Evolutionary conservation across 768 basidiomycete genomes (phyloP).

Genomic region (Pleurotus cornucopiae): DNA sequence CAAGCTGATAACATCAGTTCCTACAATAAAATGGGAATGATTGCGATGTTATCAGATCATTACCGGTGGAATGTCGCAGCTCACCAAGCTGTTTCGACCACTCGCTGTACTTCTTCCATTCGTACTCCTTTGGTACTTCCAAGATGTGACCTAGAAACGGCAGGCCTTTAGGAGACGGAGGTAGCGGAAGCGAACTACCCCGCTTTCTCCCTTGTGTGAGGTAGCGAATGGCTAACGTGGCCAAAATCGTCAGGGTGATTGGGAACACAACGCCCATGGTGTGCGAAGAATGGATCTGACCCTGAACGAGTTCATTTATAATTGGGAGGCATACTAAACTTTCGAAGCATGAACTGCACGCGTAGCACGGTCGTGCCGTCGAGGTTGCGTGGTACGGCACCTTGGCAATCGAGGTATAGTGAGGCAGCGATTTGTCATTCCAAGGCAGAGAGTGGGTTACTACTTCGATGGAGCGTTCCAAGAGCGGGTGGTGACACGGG

Average conservation of each 20-base stretch:
- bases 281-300: too few species aligned
- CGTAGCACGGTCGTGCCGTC: too few species aligned
- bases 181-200: conserved; percentile 11
- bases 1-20: conserved; percentile 25
- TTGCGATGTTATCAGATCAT: not conserved
- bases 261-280: not conserved
- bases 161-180: conserved; percentile 21
- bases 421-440: too few species aligned
- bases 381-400: too few species aligned
- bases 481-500: too few species aligned
- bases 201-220: not conserved
- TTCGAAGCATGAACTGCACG: too few species aligned
- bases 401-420: too few species aligned
- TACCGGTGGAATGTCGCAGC: not conserved
- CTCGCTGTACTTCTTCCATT: conserved; percentile 17
- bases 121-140: conserved; percentile 15
- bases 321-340: too few species aligned
- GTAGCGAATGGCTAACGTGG: not conserved
- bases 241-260: not conserved
- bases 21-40: conserved; percentile 11
- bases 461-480: too few species aligned
- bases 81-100: conserved; percentile 19
- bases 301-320: too few species aligned
- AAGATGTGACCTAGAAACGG: conserved; percentile 23
- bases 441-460: too few species aligned